Percentiles rank a stretch among this genome's conserved stretches.
Evolutionary conservation across 2,329 filamentous ascomycete genomes (phyloP).

Genomic region (Paecilomyces formosus): DNA sequence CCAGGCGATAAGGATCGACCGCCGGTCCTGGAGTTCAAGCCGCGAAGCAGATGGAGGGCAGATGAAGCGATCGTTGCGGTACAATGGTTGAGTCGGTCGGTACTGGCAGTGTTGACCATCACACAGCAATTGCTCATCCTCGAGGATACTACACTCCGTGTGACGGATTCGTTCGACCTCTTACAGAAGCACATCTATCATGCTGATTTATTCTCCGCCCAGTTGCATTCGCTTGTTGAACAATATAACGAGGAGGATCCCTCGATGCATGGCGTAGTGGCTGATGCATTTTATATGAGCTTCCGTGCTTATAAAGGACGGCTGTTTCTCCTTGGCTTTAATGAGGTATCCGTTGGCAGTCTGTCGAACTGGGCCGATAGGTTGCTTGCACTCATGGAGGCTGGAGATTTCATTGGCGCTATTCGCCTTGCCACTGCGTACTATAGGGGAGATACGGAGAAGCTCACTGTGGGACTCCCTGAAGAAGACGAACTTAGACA

Average conservation of each 20-base stretch:
- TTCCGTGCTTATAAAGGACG: constrained; percentile 92
- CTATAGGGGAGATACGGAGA: constrained; percentile 85
- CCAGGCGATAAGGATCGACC: constrained; percentile 67
- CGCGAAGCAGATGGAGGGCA: constrained; percentile 82
- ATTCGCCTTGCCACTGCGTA: constrained; percentile 88
- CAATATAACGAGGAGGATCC: constrained; percentile 78
- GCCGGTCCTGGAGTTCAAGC: constrained; percentile 68
- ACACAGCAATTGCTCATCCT: constrained; percentile 88
- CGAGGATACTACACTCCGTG: constrained; percentile 79
- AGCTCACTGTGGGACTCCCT: constrained; percentile 85
- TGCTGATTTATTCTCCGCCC: constrained; percentile 78
- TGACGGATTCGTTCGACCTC: constrained; percentile 91
- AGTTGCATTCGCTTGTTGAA: constrained; percentile 78
- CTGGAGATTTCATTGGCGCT: constrained; percentile 89
- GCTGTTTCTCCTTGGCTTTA: constrained; percentile 87
- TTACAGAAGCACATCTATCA: constrained; percentile 91
- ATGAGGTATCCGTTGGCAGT: constrained; percentile 82
- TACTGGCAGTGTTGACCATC: constrained; percentile 84
- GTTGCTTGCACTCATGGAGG: constrained; percentile 87
- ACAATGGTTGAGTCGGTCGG: constrained; percentile 92
- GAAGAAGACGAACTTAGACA: constrained; percentile 72
- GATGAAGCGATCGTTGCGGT: constrained; percentile 94
- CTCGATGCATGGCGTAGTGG: constrained; percentile 90
- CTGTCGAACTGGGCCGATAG: constrained; percentile 97
- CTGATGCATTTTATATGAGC: constrained; percentile 97